Evolutionary conservation across 2,329 filamentous ascomycete species (phyloP).

Genomic region (Aspergillus eucalypticola): DNA sequence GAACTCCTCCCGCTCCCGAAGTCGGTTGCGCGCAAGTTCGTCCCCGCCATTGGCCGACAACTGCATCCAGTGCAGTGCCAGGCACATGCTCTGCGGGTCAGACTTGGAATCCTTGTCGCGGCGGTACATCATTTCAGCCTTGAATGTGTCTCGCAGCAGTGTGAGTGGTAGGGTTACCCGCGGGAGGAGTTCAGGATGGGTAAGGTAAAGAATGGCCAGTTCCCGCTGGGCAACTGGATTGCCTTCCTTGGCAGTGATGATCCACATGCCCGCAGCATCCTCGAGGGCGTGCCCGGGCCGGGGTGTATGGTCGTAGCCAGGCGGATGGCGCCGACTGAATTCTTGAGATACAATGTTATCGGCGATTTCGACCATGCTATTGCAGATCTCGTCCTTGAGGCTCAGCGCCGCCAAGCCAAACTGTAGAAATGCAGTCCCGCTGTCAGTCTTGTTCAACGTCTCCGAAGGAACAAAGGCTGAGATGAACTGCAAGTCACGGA

Average conservation of each 20-base stretch:
- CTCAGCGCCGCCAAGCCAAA: constrained; percentile 83
- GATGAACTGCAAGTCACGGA: constrained; percentile 75
- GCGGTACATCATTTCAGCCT: constrained; percentile 75
- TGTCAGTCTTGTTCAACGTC: constrained; percentile 59
- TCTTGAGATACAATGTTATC: constrained; percentile 66
- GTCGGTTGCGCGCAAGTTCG: constrained; percentile 75
- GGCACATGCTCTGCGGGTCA: constrained; percentile 86
- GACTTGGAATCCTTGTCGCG: constrained; percentile 65
- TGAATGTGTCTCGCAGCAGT: constrained; percentile 85
- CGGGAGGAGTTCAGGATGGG: constrained; percentile 79
- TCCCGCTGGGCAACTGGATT: constrained; percentile 87
- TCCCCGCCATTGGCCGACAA: constrained; percentile 83
- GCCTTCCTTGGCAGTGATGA: constrained; percentile 91
- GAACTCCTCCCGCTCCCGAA: constrained; percentile 69
- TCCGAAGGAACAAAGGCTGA: constrained; percentile 61
- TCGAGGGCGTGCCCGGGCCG: constrained; percentile 47
- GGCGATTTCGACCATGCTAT: constrained; percentile 76
- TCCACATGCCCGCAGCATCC: constrained; percentile 85
- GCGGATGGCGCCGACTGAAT: constrained; percentile 40
- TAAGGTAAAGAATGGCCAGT: constrained; percentile 88
- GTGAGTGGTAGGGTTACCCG: constrained; percentile 81
- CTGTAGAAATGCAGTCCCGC: constrained; percentile 83
- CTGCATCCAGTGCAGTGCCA: constrained; percentile 98
- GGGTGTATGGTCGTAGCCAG: constrained; percentile 32
- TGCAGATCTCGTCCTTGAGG: constrained; percentile 83